A percentile compares a stretch with the other conserved stretches of the same genome.
phyloP scores from a whole-genome alignment of 129 eudicot species.

The Helichrysum umbraculigerum region DNA sequence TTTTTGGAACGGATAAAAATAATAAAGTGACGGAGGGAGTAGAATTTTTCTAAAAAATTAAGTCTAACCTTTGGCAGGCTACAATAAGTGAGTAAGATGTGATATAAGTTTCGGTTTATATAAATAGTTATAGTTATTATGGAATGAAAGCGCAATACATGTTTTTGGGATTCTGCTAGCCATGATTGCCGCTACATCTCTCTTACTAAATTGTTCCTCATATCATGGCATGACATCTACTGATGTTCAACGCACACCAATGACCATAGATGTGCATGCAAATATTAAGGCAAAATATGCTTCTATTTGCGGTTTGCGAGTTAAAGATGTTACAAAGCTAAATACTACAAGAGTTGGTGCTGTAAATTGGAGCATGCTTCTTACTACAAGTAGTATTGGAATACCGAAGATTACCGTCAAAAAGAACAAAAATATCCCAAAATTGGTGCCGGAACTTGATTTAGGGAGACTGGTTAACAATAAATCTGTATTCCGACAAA shows the following conservation, averaged over 20 bases:
- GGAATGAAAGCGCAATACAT: no score
- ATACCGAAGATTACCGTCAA: constrained; percentile 87
- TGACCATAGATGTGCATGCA: background rate
- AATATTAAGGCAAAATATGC: background rate
- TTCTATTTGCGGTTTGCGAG: no score
- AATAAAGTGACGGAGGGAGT: no score
- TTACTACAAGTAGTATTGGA: constrained; percentile 61
- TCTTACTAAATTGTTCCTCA: background rate
- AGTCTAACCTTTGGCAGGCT: no score
- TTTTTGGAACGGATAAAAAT: no score
- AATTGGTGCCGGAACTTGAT: constrained; percentile 55
- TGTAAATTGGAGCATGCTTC: constrained; percentile 48
- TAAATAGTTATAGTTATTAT: no score
- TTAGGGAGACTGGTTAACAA: constrained; percentile 70
- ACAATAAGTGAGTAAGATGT: no score
- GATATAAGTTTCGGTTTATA: no score
- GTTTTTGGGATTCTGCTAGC: background rate
- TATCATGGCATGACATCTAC: background rate
- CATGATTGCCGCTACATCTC: background rate
- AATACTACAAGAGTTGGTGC: no score
- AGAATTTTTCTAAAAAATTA: no score
- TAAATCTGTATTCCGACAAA: constrained; percentile 70
- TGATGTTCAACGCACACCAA: background rate
- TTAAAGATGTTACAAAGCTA: no score
- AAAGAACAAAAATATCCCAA: constrained; percentile 63